A percentile compares a stretch with the other conserved stretches of the same genome.
These are phyloP conservation scores for Dipodascus albidus DNA, from an alignment of 805 yeast species.

Conservation along the genomic window DNA sequence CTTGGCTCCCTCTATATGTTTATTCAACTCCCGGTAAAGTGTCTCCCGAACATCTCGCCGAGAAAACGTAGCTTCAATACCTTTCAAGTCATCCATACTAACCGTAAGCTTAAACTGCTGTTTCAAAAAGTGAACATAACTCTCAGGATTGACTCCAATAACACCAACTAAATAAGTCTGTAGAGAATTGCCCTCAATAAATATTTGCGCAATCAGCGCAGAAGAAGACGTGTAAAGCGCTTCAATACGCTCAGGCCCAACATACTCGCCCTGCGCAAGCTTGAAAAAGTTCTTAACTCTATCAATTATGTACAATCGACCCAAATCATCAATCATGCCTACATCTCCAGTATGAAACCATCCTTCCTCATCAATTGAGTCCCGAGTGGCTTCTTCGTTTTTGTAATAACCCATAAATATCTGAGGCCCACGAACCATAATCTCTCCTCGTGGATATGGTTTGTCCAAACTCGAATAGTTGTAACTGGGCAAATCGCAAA, in stretches of 20 bases:
- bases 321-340: constrained; percentile 38
- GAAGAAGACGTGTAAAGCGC: constrained; percentile 44
- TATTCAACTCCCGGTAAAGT: constrained; percentile 31
- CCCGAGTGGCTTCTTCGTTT: constrained; percentile 41
- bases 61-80: constrained; percentile 22
- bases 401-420: constrained; percentile 46
- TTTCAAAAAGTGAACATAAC: constrained; percentile 25
- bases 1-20: constrained; percentile 24
- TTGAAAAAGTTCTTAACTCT: constrained; percentile 74
- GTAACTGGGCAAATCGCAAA: constrained; percentile 57
- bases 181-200: constrained; percentile 53
- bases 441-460: constrained; percentile 44
- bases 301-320: constrained; percentile 53
- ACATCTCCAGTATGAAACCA: constrained; percentile 65
- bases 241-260: constrained; percentile 69
- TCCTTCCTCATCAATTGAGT: constrained; percentile 42
- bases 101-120: constrained; percentile 22
- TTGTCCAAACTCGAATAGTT: constrained; percentile 34
- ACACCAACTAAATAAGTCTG: constrained; percentile 48
- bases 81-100: constrained; percentile 18
- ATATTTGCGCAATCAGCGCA: constrained; percentile 42
- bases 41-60: constrained; percentile 27
- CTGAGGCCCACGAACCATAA: constrained; percentile 55
- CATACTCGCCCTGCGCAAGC: constrained; percentile 52
- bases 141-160: constrained; percentile 46